These are phyloP conservation scores for Ganoderma lucidum DNA, from an alignment of 1,284 basidiomycete species.

Conservation along the genomic window DNA sequence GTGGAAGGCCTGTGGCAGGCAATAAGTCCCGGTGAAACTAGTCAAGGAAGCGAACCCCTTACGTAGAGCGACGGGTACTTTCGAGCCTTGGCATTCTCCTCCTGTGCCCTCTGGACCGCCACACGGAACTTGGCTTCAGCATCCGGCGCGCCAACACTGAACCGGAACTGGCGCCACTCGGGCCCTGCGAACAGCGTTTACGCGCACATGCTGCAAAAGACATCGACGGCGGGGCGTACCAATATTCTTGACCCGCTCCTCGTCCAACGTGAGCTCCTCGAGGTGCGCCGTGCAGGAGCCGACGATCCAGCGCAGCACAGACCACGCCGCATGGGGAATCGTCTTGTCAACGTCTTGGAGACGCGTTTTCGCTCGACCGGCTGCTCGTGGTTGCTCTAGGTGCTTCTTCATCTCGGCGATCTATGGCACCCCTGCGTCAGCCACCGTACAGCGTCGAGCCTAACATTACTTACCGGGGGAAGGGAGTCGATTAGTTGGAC, in stretches of 20 bases:
- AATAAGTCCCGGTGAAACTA: constrained; percentile 1
- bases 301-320: constrained; percentile 67
- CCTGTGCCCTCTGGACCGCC: constrained; percentile 49
- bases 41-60: constrained; percentile 24
- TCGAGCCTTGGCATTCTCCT: constrained; percentile 46
- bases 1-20: constrained; percentile 60
- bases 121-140: constrained; percentile 66
- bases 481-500: constrained; percentile 52
- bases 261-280: constrained; percentile 60
- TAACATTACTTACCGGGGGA: constrained; percentile 50
- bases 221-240: constrained; percentile 43
- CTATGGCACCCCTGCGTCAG: constrained; percentile 38
- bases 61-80: constrained; percentile 65
- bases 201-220: neutral
- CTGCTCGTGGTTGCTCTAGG: constrained; percentile 54
- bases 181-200: constrained; percentile 43
- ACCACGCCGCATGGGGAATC: constrained; percentile 65
- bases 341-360: constrained; percentile 56
- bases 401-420: constrained; percentile 63
- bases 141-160: constrained; percentile 71
- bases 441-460: neutral
- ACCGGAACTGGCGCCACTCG: constrained; percentile 64
- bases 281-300: constrained; percentile 72
- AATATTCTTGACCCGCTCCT: constrained; percentile 58
- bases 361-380: constrained; percentile 57